Conservation (phyloP, 495 filamentous ascomycete genomes). For the Aspergillus ellipticus region DNA sequence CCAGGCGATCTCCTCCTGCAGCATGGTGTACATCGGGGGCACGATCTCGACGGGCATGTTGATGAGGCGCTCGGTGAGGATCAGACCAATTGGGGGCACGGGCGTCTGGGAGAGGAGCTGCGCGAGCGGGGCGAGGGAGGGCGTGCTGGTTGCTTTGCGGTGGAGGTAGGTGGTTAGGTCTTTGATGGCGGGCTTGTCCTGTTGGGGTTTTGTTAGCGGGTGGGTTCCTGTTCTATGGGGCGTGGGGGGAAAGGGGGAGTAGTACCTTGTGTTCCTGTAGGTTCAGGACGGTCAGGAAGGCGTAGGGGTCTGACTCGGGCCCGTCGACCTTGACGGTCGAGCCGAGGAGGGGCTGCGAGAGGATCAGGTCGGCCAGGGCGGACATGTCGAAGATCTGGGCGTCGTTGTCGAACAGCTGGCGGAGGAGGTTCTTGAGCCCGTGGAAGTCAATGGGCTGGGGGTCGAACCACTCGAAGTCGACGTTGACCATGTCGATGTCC, state of each 20-base stretch:
- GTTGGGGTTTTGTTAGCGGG: constrained; percentile 9
- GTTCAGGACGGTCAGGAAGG: constrained; percentile 88
- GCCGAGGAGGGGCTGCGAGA: constrained; percentile 83
- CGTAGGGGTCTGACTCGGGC: constrained; percentile 90
- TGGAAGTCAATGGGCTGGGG: constrained; percentile 93
- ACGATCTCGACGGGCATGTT: constrained; percentile 91
- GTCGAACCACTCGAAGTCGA: constrained; percentile 99
- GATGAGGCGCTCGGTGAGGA: constrained; percentile 87
- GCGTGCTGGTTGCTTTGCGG: constrained; percentile 52
- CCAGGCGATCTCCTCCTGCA: constrained; percentile 86
- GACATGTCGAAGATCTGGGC: constrained; percentile 80
- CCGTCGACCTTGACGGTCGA: constrained; percentile 95
- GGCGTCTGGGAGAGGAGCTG: constrained; percentile 52
- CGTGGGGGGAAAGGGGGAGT: neutral
- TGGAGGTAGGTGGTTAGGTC: constrained; percentile 68
- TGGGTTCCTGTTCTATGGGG: neutral
- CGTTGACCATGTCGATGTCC: constrained; percentile 88
- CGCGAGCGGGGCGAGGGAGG: constrained; percentile 51
- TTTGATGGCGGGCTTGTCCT: constrained; percentile 66
- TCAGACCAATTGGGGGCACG: constrained; percentile 65
- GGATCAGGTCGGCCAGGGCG: constrained; percentile 77
- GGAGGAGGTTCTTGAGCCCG: constrained; percentile 83
- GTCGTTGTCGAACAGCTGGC: constrained; percentile 92
- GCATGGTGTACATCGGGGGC: constrained; percentile 95
- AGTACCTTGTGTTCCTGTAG: constrained; percentile 66